Evolutionary conservation across 257 asterid genomes (phyloP).

Genomic region (Ocimum tenuiflorum): DNA sequence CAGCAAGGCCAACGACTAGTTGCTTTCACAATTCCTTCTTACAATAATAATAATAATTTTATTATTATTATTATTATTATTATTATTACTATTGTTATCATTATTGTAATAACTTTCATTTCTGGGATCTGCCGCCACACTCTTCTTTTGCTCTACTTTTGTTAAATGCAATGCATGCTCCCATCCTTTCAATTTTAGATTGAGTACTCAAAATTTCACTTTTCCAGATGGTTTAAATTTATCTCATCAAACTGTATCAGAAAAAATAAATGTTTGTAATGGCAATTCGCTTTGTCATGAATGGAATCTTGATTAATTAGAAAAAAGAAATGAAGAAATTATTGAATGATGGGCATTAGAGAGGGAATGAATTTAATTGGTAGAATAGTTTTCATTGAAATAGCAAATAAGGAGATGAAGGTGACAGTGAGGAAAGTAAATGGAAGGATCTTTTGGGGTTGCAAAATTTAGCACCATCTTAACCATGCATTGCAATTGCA

Average conservation of each 20-base stretch:
- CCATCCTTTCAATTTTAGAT: too few species aligned
- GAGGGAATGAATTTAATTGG: neutral
- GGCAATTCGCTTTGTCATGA: too few species aligned
- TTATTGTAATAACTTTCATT: constrained; percentile 20
- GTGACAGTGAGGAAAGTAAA: neutral
- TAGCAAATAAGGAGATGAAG: neutral
- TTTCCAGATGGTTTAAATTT: too few species aligned
- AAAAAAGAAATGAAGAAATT: too few species aligned
- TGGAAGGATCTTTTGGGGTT: neutral
- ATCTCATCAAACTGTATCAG: too few species aligned
- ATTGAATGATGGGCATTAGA: neutral
- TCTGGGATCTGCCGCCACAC: constrained; percentile 55
- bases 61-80: too few species aligned
- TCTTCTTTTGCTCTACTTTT: constrained; percentile 21
- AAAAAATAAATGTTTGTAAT: too few species aligned
- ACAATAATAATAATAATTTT: too few species aligned
- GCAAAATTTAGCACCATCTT: neutral
- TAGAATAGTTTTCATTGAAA: neutral
- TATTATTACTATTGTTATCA: too few species aligned
- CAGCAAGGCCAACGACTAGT: constrained; percentile 19
- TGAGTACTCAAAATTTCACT: too few species aligned
- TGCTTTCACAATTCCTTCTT: constrained; percentile 14
- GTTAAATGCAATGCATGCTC: constrained; percentile 13
- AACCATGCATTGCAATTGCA: too few species aligned
- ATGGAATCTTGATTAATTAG: too few species aligned